Evolutionary conservation across 768 basidiomycete genomes (phyloP), one percentile per base, ranked within the genome.

Genomic region (Rhodotorula graminis): DNA sequence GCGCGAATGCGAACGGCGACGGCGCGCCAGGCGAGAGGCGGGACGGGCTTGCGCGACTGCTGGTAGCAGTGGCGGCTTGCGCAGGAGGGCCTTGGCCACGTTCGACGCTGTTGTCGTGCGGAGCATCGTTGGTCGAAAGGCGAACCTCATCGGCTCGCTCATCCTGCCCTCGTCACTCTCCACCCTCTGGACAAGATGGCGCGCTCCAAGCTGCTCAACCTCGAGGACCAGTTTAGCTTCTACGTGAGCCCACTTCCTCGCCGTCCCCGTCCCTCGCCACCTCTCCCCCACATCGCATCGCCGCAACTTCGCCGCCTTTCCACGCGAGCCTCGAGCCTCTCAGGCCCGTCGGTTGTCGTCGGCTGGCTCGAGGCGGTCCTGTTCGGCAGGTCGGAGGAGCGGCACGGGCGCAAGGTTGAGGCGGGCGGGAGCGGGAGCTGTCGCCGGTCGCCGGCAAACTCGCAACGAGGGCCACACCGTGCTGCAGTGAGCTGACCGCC

Each of bases 201-300:
- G 15, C 61, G 61, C 50, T 23, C 44, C 3, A 15, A 31, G 21
- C 52, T 49, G 27, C 61, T 75, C 15, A 33, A 59, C 40, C 49
- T 72, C 33, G 66, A 70, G 52, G 56, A 71, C 2, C 75, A 76
- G 69, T 76, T 76, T 58, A 37, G 56, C 49, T 76, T 76, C 72
- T 76, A 76, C 61, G 75, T 64, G 47, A 53, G 75, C 50, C 47
- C 53, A 15, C 53, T 27, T n/a, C 2, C 53, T 29, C 53, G 52
- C 29, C 53, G 7, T 29, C 27, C n/a, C 14, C 1, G 2, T 29
- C 29, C 53, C 53, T 18, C 53, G n/a, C 53, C 50, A 15, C 29
- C 53, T 27, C n/a, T 29, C 12, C 53, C 27, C 12, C 27, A 25
- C 53, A 16, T 55, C 27, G n/a, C n/a, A 7, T 21, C 19, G 23